Conservation (phyloP, 2,329 filamentous ascomycete species). For the Fusarium oxysporum region DNA sequence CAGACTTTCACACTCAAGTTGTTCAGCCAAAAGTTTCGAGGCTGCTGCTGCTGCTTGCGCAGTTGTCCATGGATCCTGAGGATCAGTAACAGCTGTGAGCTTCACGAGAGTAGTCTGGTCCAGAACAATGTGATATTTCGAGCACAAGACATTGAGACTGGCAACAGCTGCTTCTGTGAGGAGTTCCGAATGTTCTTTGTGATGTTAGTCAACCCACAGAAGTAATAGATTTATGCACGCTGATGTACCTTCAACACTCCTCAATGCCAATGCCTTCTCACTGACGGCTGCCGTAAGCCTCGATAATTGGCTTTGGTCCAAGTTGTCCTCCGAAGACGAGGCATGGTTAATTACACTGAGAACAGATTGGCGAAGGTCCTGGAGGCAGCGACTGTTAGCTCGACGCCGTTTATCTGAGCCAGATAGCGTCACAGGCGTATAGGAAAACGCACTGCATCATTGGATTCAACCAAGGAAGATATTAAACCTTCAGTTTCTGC, state of each 20-base stretch:
- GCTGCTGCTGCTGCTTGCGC: constrained; percentile 47
- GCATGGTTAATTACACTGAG: constrained; percentile 7
- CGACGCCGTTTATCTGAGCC: not conserved
- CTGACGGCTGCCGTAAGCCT: not conserved
- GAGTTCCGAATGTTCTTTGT: constrained; percentile 3
- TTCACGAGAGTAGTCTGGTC: constrained; percentile 46
- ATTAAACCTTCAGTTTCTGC: not conserved
- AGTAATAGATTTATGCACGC: not conserved
- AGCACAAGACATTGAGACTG: constrained; percentile 44
- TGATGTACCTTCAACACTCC: constrained; percentile 1
- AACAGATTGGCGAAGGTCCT: constrained; percentile 16
- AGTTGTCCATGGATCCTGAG: constrained; percentile 55
- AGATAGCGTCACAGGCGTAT: no score
- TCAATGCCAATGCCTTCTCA: not conserved
- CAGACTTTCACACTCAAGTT: constrained; percentile 36
- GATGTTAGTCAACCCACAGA: not conserved
- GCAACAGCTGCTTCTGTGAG: constrained; percentile 45
- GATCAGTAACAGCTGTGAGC: constrained; percentile 49
- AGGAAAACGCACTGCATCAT: not conserved
- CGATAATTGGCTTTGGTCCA: not conserved
- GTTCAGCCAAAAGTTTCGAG: constrained; percentile 46
- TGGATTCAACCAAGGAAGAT: not conserved
- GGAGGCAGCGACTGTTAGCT: constrained; percentile 5
- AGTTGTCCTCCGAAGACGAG: not conserved
- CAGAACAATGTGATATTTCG: not conserved